Conservation (phyloP, 805 yeast species). For the Pichia insulana region DNA sequence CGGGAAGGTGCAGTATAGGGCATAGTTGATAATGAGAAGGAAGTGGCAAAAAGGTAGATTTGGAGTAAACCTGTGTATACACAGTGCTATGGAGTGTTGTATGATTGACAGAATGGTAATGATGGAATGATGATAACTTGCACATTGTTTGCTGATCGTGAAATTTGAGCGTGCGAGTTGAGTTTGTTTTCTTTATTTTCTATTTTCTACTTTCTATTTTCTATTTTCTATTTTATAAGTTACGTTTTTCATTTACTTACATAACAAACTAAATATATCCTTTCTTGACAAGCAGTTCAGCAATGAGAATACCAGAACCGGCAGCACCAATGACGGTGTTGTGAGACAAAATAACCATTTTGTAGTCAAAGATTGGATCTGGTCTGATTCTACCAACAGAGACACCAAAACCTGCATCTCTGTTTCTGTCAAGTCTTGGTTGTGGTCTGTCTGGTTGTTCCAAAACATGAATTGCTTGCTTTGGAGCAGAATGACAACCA, state of each 20-base stretch:
- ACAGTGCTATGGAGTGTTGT: no score
- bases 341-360: slow-evolving; percentile 96
- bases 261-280: slow-evolving; percentile 55
- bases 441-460: slow-evolving; percentile 94
- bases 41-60: no score
- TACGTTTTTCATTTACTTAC: no score
- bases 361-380: slow-evolving; percentile 87
- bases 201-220: no score
- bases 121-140: no score
- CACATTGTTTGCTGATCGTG: no score
- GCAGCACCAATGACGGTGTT: slow-evolving; percentile 98
- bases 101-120: no score
- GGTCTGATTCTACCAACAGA: slow-evolving; percentile 90
- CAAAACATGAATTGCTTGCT: slow-evolving; percentile 81
- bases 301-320: slow-evolving; percentile 94
- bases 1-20: slow-evolving; percentile 24
- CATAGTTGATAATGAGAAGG: slow-evolving; percentile 9
- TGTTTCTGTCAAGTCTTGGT: slow-evolving; percentile 92
- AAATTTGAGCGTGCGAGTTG: no score
- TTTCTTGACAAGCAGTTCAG: slow-evolving; percentile 78
- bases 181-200: no score
- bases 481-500: slow-evolving; percentile 89
- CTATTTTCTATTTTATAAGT: no score
- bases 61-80: no score
- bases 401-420: slow-evolving; percentile 90